Evolutionary conservation across 2,329 filamentous ascomycete genomes (phyloP), one percentile per base, ranked within the genome.

Genomic region (Fonsecaea nubica): DNA sequence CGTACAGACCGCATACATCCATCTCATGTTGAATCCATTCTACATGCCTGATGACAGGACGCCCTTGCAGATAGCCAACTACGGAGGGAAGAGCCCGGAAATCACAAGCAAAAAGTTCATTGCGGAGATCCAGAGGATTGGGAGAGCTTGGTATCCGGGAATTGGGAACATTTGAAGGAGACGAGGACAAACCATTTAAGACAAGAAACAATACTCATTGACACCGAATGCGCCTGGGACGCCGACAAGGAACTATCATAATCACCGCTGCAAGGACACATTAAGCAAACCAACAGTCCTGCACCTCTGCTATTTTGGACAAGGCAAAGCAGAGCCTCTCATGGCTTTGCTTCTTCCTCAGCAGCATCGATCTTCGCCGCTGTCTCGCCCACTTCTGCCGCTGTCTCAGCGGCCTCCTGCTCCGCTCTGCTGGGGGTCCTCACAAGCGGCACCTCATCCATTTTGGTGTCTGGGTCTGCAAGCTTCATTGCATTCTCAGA

Each of bases 1-100:
- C 33, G 87, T 99, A 80, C 95, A 98, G 80, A 89, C 86, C n/a
- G 93, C 94, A 35, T 99, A 97, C 75, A 91, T 98, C 65, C 84
- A 88, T 68, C 82, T 99, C 59, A 81, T 98, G 71, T 90, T 97
- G 79, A 98, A 99, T 75, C 94, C 94, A 0, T 99, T 99, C 79
- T 98, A 93, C 78, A 89, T 90, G 55, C 94, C 94, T 9, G 93
- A 97, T 76, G 91, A 94, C 74, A 89, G 93, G 77, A 86, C 86
- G 69, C 90, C 90, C 57, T 86, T 81, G 40, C 77, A 78, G 55
- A 82, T 82, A 58, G 80, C 80, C 55, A 78, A 79, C 40, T 76
- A 77, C 52, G 78, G 82, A 4, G 80, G 80, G 15, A 69, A 64
- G 52, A 81, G 80, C 9, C 80, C 88, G 76, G 89, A 89, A 75